phyloP scores from a whole-genome alignment of 352 stramenopile genomes.

The Elongisporangium undulatum region DNA sequence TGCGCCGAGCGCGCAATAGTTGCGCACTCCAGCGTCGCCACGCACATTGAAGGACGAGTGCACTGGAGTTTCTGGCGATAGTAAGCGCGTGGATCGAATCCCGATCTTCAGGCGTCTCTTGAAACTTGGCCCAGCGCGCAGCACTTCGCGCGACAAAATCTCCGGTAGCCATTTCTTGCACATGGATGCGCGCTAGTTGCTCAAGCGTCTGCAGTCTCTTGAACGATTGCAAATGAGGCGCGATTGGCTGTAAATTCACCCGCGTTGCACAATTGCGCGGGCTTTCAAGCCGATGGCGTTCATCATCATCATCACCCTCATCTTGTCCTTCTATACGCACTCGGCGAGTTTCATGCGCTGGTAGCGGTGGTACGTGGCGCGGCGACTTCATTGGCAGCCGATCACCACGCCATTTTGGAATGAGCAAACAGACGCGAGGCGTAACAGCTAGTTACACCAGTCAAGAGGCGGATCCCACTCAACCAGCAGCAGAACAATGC shows the following conservation, averaged over 20 bases:
- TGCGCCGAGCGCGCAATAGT: conserved; percentile 14
- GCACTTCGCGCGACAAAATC: conserved; percentile 44
- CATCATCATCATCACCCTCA: neutral
- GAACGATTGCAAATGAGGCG: neutral
- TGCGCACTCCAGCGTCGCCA: conserved; percentile 34
- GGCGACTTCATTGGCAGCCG: neutral
- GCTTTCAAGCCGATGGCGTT: neutral
- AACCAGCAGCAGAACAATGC: neutral
- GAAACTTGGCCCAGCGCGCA: conserved; percentile 30
- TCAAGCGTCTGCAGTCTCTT: conserved; percentile 39
- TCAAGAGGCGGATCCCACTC: neutral
- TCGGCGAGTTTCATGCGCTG: neutral
- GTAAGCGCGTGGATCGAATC: conserved; percentile 11
- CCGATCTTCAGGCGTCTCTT: neutral
- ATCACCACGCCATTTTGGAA: neutral
- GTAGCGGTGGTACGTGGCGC: neutral
- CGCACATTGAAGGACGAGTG: conserved; percentile 44
- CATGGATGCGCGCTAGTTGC: conserved; percentile 33
- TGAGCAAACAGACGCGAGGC: neutral
- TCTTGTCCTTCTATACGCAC: neutral
- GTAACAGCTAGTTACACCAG: neutral
- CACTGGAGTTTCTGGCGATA: conserved; percentile 23
- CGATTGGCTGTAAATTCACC: neutral
- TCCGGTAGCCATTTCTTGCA: conserved; percentile 27
- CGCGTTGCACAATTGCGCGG: neutral